A percentile compares a stretch with the other conserved stretches of the same genome.
These are phyloP conservation scores for Plantago coronopus DNA, from an alignment of 305 asterid species.

Conservation along the genomic window DNA sequence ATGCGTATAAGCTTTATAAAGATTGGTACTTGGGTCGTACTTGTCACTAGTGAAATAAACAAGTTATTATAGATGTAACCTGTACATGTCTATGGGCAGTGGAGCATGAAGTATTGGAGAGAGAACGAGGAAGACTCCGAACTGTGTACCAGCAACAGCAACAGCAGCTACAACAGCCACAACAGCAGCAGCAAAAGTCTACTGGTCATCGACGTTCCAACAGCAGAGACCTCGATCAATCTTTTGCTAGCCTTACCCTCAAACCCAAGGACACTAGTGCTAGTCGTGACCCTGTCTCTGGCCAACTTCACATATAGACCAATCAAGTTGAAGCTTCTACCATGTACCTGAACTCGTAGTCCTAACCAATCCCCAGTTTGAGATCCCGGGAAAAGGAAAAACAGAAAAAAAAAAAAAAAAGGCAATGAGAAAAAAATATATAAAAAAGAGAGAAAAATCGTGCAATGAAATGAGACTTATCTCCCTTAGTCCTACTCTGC, in stretches of 20 bases:
- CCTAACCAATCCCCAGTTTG: conserved; percentile 25
- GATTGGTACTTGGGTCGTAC: too few relatives aligned
- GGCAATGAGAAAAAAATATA: too few relatives aligned
- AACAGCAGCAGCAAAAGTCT: conserved; percentile 28
- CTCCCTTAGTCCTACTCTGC: conserved; percentile 15
- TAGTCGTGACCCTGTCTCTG: conserved; percentile 38
- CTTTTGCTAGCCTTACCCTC: conserved; percentile 52
- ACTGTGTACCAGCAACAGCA: conserved; percentile 49
- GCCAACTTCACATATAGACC: conserved; percentile 52
- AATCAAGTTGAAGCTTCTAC: conserved; percentile 19
- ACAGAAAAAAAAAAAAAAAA: conserved; percentile 1
- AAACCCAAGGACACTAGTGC: conserved; percentile 42
- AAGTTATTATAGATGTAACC: background rate
- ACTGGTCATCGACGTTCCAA: conserved; percentile 43
- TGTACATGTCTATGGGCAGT: conserved; percentile 36
- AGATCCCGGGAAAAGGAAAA: conserved; percentile 13
- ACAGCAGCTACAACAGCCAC: conserved; percentile 30
- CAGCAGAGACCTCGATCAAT: conserved; percentile 58
- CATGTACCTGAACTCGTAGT: conserved; percentile 13
- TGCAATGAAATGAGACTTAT: conserved; percentile 12
- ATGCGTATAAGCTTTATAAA: too few relatives aligned
- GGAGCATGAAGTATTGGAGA: conserved; percentile 71
- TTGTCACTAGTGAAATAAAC: background rate
- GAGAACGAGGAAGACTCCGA: conserved; percentile 52
- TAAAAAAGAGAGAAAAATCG: conserved; percentile 11